These are phyloP conservation scores for Medicago lupulina DNA, from an alignment of 306 rosid genomes.

Conservation along the genomic window DNA sequence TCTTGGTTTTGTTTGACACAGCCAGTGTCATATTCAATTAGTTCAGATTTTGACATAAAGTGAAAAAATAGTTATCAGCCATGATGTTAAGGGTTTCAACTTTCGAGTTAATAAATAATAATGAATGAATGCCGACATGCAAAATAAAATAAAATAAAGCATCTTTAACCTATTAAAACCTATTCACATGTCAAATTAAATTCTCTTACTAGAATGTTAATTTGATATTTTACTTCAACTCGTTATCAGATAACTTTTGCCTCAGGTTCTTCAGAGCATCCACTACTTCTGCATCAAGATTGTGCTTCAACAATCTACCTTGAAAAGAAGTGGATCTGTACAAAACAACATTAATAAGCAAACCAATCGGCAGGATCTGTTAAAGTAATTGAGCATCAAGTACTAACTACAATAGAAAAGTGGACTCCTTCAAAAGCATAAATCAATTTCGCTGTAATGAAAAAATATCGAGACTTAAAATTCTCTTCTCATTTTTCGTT, in stretches of 20 bases:
- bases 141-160: background rate
- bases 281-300: conserved; percentile 87
- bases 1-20: conserved; percentile 10
- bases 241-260: conserved; percentile 63
- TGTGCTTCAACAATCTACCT: conserved; percentile 83
- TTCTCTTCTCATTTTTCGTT: background rate
- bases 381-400: conserved; percentile 3
- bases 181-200: conserved; percentile 21
- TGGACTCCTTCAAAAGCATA: conserved; percentile 21
- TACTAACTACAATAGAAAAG: conserved; percentile 3
- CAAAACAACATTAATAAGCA: conserved; percentile 37
- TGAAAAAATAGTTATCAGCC: background rate
- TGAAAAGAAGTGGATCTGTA: conserved; percentile 80
- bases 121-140: conserved; percentile 14
- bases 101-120: conserved; percentile 28
- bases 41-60: background rate
- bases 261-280: conserved; percentile 82
- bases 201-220: conserved; percentile 15
- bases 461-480: background rate
- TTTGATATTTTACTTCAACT: conserved; percentile 52
- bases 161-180: conserved; percentile 24
- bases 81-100: conserved; percentile 27
- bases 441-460: background rate
- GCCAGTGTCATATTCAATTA: background rate
- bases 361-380: conserved; percentile 33